Percentiles rank a stretch among this genome's conserved stretches.
Conservation (phyloP, 257 asterid genomes). For the Gentiana macrophylla region DNA sequence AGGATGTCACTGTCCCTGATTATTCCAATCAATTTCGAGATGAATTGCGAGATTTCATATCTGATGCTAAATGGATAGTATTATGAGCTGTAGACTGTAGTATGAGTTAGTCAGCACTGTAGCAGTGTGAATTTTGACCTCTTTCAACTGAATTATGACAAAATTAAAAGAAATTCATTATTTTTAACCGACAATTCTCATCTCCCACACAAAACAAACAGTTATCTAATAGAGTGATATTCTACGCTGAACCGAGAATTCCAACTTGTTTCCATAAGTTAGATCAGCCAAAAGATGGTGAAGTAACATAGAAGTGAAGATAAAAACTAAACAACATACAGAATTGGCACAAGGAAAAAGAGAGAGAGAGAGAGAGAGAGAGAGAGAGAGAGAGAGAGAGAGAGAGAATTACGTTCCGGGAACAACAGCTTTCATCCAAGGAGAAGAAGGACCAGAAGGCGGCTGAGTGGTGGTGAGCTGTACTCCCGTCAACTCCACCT, state of each 20-base stretch:
- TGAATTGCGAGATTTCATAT: too few species aligned
- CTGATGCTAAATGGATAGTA: too few species aligned
- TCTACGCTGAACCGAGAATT: not conserved
- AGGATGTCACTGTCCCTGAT: too few species aligned
- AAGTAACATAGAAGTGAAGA: too few species aligned
- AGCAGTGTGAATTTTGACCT: too few species aligned
- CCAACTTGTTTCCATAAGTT: not conserved
- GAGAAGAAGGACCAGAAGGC: conserved; percentile 30
- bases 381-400: not conserved
- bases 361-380: not conserved
- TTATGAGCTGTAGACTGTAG: too few species aligned
- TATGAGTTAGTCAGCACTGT: too few species aligned
- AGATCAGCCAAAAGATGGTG: not conserved
- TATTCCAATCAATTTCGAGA: too few species aligned
- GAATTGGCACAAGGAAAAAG: not conserved
- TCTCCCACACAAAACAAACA: not conserved
- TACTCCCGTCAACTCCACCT: conserved; percentile 60
- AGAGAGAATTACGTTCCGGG: conserved; percentile 78
- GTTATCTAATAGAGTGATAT: too few species aligned
- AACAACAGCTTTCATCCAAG: conserved; percentile 86
- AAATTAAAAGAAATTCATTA: not conserved
- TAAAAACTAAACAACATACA: not conserved
- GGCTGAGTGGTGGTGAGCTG: conserved; percentile 78
- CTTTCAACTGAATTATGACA: not conserved
- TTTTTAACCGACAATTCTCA: not conserved